These are phyloP conservation scores for Hanseniaspora uvarum DNA, from an alignment of 1,139 yeast genomes.

Conservation along the genomic window DNA sequence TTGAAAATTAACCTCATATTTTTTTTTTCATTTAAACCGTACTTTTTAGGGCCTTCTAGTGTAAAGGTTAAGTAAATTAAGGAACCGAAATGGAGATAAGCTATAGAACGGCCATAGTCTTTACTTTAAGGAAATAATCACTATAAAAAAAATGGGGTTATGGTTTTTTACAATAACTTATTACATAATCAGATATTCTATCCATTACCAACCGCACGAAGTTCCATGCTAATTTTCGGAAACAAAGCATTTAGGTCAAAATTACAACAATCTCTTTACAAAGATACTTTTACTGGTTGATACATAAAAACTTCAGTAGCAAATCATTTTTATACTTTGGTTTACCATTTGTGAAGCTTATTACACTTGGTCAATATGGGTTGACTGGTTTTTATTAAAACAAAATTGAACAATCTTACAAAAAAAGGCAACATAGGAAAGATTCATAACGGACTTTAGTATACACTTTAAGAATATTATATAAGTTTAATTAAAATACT, in stretches of 20 bases:
- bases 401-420: slow-evolving; percentile 62
- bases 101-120: too few species aligned
- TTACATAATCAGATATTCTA: too few species aligned
- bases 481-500: background rate
- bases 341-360: slow-evolving; percentile 70
- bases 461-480: too few species aligned
- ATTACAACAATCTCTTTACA: slow-evolving; percentile 54
- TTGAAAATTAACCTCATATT: too few species aligned
- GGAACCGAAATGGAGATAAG: too few species aligned
- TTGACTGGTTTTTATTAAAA: slow-evolving; percentile 71
- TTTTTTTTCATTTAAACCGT: too few species aligned
- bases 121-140: too few species aligned
- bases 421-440: background rate
- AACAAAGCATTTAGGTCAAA: slow-evolving; percentile 55
- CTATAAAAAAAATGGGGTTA: too few species aligned
- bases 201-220: background rate
- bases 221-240: slow-evolving; percentile 12
- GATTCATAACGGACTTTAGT: too few species aligned
- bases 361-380: slow-evolving; percentile 72
- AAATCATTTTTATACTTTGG: slow-evolving; percentile 79
- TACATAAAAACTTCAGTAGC: slow-evolving; percentile 52
- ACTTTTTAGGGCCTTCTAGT: too few species aligned
- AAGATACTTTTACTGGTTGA: slow-evolving; percentile 57
- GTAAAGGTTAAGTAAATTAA: too few species aligned
- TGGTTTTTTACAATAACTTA: too few species aligned